A percentile compares a stretch with the other conserved stretches of the same genome.
Evolutionary conservation across 2,329 filamentous ascomycete species (phyloP).

Genomic region (Nemania abortiva): DNA sequence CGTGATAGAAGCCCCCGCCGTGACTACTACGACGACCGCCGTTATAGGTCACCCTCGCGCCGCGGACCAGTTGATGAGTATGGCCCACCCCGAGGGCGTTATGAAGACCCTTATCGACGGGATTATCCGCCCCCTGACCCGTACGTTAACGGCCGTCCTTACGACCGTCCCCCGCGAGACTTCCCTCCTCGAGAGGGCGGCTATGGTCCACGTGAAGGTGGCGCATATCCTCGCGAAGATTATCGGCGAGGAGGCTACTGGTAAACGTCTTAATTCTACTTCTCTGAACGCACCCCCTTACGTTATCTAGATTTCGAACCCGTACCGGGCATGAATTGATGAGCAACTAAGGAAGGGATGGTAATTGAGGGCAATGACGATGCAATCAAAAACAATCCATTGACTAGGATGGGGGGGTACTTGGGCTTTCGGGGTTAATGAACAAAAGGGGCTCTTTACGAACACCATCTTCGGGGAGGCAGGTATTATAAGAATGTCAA

Average conservation of each 20-base stretch:
- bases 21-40: conserved; percentile 88
- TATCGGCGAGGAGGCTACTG: conserved; percentile 53
- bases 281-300: conserved; percentile 49
- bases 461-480: conserved; percentile 36
- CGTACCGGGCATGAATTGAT: conserved; percentile 32
- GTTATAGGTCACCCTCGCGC: conserved; percentile 84
- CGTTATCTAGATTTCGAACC: conserved; percentile 50
- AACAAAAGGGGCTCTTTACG: conserved; percentile 33
- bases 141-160: conserved; percentile 69
- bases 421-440: conserved; percentile 29
- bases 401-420: conserved; percentile 32
- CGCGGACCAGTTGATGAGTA: conserved; percentile 82
- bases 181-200: conserved; percentile 64
- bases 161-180: conserved; percentile 67
- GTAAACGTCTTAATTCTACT: conserved; percentile 50
- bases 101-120: conserved; percentile 82
- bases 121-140: conserved; percentile 74
- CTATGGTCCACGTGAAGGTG: conserved; percentile 57
- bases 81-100: conserved; percentile 73
- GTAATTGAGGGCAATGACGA: conserved; percentile 20
- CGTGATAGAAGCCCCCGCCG: conserved; percentile 88
- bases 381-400: conserved; percentile 20
- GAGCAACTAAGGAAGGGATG: conserved; percentile 29
- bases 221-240: conserved; percentile 51
- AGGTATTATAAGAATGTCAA: conserved; percentile 39